Conservation (phyloP, 768 basidiomycete species). For the Pleurotus salmoneostramineus region DNA sequence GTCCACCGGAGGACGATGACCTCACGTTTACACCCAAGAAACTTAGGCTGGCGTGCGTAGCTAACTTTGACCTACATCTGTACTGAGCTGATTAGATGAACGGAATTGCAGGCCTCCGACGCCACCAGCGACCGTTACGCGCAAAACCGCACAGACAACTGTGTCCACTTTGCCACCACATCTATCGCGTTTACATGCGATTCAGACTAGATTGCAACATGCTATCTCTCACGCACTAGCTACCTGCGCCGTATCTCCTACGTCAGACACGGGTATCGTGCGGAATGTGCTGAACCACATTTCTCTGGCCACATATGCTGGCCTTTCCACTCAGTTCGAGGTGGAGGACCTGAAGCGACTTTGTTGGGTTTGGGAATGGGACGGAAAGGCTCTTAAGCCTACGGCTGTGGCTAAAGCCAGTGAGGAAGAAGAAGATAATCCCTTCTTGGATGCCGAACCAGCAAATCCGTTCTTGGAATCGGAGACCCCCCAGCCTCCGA, state of each 20-base stretch:
- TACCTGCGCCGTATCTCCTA: constrained; percentile 75
- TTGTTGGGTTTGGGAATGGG: constrained; percentile 93
- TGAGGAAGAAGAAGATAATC: constrained; percentile 42
- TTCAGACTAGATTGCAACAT: constrained; percentile 73
- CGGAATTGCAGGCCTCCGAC: constrained; percentile 46
- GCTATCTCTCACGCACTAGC: constrained; percentile 85
- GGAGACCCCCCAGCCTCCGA: constrained; percentile 29
- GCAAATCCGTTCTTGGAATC: constrained; percentile 63
- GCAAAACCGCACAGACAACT: constrained; percentile 19
- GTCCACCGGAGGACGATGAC: constrained; percentile 51
- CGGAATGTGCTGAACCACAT: constrained; percentile 77
- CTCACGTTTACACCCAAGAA: constrained; percentile 64
- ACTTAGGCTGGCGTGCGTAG: constrained; percentile 50
- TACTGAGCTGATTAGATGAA: neutral
- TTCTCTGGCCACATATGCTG: constrained; percentile 65
- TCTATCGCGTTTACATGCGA: constrained; percentile 55
- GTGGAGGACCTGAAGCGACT: constrained; percentile 69
- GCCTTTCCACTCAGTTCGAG: constrained; percentile 59
- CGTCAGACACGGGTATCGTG: constrained; percentile 70
- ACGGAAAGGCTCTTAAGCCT: constrained; percentile 40
- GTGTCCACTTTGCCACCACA: constrained; percentile 44
- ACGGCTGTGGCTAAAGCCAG: constrained; percentile 6
- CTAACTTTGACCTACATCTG: neutral
- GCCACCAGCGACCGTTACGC: constrained; percentile 47
- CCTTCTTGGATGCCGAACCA: too few relatives aligned